phyloP scores from a whole-genome alignment of 805 yeast genomes.

The Starmerella cellae region DNA sequence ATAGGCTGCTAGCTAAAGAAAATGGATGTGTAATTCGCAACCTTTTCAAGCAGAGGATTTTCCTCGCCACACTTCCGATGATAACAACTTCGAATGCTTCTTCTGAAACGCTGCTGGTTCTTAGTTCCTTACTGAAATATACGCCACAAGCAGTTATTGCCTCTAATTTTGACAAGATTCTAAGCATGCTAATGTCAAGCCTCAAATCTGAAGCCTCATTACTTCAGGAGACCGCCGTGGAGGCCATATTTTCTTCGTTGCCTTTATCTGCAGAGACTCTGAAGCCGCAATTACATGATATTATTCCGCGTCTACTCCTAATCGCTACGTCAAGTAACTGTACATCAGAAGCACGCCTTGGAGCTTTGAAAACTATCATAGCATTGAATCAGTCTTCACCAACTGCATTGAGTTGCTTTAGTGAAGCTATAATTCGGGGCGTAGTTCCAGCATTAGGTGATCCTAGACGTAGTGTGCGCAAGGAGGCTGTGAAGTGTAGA shows the following conservation, averaged over 20 bases:
- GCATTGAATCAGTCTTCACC: constrained; percentile 6
- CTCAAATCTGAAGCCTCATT: constrained; percentile 32
- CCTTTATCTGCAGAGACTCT: constrained; percentile 8
- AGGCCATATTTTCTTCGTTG: constrained; percentile 2
- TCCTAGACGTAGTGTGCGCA: constrained; percentile 58
- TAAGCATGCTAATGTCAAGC: constrained; percentile 63
- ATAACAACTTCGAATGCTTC: constrained; percentile 38
- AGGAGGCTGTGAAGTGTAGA: constrained; percentile 63
- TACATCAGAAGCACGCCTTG: not conserved
- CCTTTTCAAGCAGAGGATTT: constrained; percentile 70
- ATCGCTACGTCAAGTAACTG: not conserved
- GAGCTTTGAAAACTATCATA: constrained; percentile 7
- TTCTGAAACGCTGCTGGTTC: constrained; percentile 39
- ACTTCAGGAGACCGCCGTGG: constrained; percentile 7
- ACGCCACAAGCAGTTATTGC: constrained; percentile 49
- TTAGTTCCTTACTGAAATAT: constrained; percentile 54
- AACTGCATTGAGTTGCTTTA: not conserved
- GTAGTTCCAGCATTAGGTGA: constrained; percentile 54
- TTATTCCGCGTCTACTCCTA: constrained; percentile 3
- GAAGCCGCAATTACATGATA: not conserved
- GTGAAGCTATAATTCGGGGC: constrained; percentile 32
- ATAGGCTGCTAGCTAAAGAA: constrained; percentile 43
- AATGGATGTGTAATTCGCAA: constrained; percentile 47
- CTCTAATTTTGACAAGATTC: constrained; percentile 48
- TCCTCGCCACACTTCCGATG: constrained; percentile 44